Evolutionary conservation across 2,329 filamentous ascomycete species (phyloP), one percentile per base, ranked within the genome.

Genomic region (Colletotrichum ledebouriae): DNA sequence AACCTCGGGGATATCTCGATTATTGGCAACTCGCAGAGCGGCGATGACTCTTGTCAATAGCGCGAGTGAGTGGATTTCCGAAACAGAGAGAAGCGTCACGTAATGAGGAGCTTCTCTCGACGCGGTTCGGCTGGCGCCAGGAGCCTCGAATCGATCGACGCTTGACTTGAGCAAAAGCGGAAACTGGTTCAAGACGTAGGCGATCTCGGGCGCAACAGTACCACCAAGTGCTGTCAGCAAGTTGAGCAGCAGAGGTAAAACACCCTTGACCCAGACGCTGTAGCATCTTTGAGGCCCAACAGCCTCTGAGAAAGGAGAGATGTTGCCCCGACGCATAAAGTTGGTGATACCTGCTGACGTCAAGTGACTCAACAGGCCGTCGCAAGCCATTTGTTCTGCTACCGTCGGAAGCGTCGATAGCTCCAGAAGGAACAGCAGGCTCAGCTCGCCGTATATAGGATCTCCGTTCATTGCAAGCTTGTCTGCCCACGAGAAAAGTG

Each of bases 401-500:
- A 98, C 86, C 17, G 88, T 80, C 0, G 92, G 92, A 13, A 98
- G 86, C 13, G 89, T 90, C 1, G 94, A 97, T 12, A 99, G 86
- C 72, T 97, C 93, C 22, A 97, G 88, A 13, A 99, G 85, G 79
- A 98, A 97, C 29, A 94, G 86, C 46, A 97, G 86, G 74, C 92
- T 93, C n/a, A 98, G 87, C 76, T 98, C 94, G 71, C 94, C 96
- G 78, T 98, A 98, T 34, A 98, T 84, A 0, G 96, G 95, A 76
- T 98, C 95, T 33, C 90, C 89, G 64, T 91, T 87, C 41, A 91
- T 86, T 0, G 91, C 87, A 25, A 98, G 85, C 72, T 91, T 89
- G 78, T 98, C 94, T 4, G 95, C 89, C 96, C 96, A 99, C 0
- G 94, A 97, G 79, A 95, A 98, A 5, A 99, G 86, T 39, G 92